A percentile compares a stretch with the other conserved stretches of the same genome.
Conservation (phyloP, 2,329 filamentous ascomycete genomes). For the Graphilbum ipis-grandicollis region DNA sequence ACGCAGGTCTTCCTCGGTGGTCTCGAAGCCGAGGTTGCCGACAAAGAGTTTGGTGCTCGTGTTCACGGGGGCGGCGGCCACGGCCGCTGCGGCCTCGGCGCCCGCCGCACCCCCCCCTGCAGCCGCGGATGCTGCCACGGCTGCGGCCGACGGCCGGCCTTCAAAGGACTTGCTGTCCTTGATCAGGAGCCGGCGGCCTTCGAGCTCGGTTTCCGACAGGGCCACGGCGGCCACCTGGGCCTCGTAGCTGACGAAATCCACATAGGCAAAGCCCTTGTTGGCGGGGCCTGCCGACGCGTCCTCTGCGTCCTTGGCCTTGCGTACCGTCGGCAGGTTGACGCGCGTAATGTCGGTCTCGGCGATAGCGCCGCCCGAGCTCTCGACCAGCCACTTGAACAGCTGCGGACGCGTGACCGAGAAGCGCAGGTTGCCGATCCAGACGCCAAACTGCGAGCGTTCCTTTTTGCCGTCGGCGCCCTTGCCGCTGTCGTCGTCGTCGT, state of each 20-base stretch:
- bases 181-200: constrained; percentile 69
- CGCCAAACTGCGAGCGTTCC: constrained; percentile 59
- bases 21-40: constrained; percentile 72
- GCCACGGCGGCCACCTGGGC: constrained; percentile 62
- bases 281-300: constrained; percentile 18
- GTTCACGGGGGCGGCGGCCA: constrained; percentile 26
- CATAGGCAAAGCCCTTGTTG: constrained; percentile 93
- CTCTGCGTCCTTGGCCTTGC: constrained; percentile 8
- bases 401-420: constrained; percentile 62
- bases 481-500: background rate
- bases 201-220: constrained; percentile 67
- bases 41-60: constrained; percentile 66
- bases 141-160: constrained; percentile 43
- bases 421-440: constrained; percentile 95
- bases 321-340: constrained; percentile 49
- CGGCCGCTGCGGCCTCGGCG: constrained; percentile 14
- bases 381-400: constrained; percentile 64
- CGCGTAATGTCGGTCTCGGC: constrained; percentile 60
- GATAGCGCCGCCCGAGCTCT: constrained; percentile 49
- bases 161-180: constrained; percentile 85
- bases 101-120: constrained; percentile 11
- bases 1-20: constrained; percentile 62
- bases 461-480: constrained; percentile 18
- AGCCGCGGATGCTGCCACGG: constrained; percentile 8
- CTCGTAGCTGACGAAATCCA: constrained; percentile 65